A percentile compares a stretch with the other conserved stretches of the same genome.
phyloP scores from a whole-genome alignment of 768 basidiomycete genomes.

The Lyophyllum semitale region DNA sequence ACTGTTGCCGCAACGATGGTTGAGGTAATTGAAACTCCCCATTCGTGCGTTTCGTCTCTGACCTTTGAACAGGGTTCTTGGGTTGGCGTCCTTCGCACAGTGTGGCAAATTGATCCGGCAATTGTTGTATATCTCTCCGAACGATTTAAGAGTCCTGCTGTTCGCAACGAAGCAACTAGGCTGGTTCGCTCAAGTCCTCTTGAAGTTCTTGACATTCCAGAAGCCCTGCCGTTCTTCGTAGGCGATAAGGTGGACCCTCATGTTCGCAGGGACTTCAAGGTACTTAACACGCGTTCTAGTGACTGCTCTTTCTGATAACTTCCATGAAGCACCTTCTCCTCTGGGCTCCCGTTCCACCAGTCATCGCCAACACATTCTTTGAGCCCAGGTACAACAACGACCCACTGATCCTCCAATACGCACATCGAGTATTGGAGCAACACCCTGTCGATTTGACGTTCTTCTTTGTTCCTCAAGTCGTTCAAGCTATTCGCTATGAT shows the following conservation, averaged over 20 bases:
- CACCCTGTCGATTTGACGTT: conserved; percentile 95
- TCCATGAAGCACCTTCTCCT: conserved; percentile 72
- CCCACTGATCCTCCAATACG: conserved; percentile 90
- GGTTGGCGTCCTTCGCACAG: conserved; percentile 65
- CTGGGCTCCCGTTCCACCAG: conserved; percentile 87
- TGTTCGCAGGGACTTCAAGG: conserved; percentile 74
- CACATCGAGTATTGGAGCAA: conserved; percentile 91
- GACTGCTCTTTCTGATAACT: neutral
- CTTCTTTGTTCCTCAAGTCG: conserved; percentile 99
- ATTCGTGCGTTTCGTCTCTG: conserved; percentile 11
- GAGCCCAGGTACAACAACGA: conserved; percentile 83
- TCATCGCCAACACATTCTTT: conserved; percentile 82
- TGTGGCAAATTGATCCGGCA: conserved; percentile 84
- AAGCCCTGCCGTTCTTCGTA: conserved; percentile 79
- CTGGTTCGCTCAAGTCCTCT: conserved; percentile 74
- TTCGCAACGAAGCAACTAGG: conserved; percentile 73
- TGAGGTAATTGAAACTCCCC: conserved; percentile 46
- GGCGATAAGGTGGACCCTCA: conserved; percentile 66
- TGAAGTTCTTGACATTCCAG: conserved; percentile 72
- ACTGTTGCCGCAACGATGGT: conserved; percentile 54
- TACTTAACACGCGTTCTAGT: conserved; percentile 25
- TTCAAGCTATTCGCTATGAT: conserved; percentile 92
- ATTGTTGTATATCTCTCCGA: conserved; percentile 85
- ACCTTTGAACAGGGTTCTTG: conserved; percentile 52
- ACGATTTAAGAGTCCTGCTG: conserved; percentile 72